Evolutionary conservation across 495 filamentous ascomycete genomes (phyloP), one percentile per base, ranked within the genome.

Genomic region (Talaromyces ruber): DNA sequence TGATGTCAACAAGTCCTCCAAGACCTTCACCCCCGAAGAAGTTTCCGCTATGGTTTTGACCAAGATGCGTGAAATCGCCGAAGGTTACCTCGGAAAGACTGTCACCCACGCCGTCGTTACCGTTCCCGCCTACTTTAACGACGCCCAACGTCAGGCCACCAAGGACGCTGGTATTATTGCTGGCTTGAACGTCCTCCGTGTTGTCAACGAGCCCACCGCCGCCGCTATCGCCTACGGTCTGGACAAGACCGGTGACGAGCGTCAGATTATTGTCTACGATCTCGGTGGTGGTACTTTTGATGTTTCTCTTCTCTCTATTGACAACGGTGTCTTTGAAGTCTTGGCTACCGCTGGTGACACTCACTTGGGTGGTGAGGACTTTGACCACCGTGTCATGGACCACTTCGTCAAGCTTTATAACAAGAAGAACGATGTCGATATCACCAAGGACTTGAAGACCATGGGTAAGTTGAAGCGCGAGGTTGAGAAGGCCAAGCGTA

Each of bases 391-490:
- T 76, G 85, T 97, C 76, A 95, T 99, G 83, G 91, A 91, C 80
- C 84, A 96, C 86, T 91, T 97, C 75, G 86, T 89, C 79, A 98
- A 98, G 90, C 84, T 86, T 67, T 99, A 97, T 86, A 98, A 98
- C 88, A 97, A 98, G 88, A 94, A 97, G 86, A 85, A 98, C 82
- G 77, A 81, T 65, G 89, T 91, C 64, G 90, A 98, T 71, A 87
- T 99, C 72, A 87, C 87, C 81, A 96, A 93, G 82, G 92, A 98
- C 68, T 79, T 88, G 61, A 98, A 98, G 91, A 88, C 94, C 60
- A 98, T 99, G 94, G 93, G 94, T 80, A 98, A 98, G 80, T 86
- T 99, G 66, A 98, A 98, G 91, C 94, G 95, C 67, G 95, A 98
- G 77, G 94, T 96, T 69, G 94, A 99, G 82, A 98, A 98, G 86